Conservation (phyloP, 78 protist species). For the Salpingoeca rosetta region DNA sequence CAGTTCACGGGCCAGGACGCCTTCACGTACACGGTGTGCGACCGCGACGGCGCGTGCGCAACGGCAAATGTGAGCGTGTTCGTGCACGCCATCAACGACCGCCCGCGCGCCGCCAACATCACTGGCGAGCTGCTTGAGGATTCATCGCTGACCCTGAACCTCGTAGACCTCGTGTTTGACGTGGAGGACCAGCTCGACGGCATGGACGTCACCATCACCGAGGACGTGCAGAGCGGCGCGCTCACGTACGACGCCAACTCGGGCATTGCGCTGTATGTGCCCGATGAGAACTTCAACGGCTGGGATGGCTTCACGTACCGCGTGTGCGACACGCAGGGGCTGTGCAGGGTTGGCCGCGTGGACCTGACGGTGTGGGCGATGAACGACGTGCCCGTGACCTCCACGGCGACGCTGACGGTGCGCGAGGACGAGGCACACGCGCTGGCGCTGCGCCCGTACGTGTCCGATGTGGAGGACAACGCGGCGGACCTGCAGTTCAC, state of each 20-base stretch:
- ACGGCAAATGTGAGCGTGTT: neutral
- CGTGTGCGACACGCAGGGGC: neutral
- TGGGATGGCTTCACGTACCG: neutral
- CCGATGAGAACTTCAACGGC: neutral
- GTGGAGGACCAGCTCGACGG: neutral
- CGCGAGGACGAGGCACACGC: neutral
- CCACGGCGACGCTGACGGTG: neutral
- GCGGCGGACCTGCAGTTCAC: neutral
- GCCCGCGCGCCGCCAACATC: neutral
- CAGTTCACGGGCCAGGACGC: neutral
- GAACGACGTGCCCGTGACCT: conserved; percentile 5
- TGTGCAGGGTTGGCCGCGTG: neutral
- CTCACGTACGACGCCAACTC: neutral
- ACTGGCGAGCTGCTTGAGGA: neutral
- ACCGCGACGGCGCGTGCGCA: neutral
- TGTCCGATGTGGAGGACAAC: neutral
- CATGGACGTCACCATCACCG: neutral
- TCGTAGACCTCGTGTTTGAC: neutral
- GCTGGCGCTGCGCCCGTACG: neutral
- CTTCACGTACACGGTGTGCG: neutral
- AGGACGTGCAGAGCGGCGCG: neutral
- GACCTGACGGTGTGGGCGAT: neutral
- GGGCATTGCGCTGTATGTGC: neutral
- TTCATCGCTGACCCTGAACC: too few species aligned
- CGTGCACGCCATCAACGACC: neutral